phyloP scores from a whole-genome alignment of 257 asterid genomes.

The Forsythia viridissima region DNA sequence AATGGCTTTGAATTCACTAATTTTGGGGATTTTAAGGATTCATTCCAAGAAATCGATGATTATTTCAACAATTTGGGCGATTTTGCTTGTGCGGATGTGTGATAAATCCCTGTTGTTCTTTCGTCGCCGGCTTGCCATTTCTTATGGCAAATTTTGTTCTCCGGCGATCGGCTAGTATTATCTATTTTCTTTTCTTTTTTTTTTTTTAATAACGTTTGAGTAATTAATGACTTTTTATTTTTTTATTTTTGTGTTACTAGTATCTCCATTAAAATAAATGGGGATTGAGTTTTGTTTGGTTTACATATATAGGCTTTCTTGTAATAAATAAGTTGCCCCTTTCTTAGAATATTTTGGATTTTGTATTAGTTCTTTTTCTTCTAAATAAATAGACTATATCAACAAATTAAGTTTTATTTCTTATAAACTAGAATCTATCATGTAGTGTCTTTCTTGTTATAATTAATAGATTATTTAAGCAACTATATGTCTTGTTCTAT shows the following conservation, averaged over 20 bases:
- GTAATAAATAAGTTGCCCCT: neutral
- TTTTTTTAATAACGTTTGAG: neutral
- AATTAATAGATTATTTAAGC: no score
- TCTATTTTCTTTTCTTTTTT: neutral
- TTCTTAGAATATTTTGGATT: no score
- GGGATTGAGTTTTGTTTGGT: neutral
- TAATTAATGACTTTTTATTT: neutral
- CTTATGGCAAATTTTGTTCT: slow-evolving; percentile 28
- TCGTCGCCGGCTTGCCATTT: slow-evolving; percentile 19
- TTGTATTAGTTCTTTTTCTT: neutral
- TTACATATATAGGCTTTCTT: neutral
- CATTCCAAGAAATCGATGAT: slow-evolving; percentile 22
- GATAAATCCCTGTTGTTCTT: neutral
- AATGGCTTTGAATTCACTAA: neutral
- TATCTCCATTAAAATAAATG: neutral
- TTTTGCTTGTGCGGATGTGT: slow-evolving; percentile 7
- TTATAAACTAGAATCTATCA: no score
- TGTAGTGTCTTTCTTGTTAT: no score
- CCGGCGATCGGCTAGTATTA: slow-evolving; percentile 1
- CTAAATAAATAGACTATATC: neutral
- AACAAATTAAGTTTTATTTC: no score
- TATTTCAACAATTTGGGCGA: slow-evolving; percentile 20
- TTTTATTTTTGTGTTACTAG: neutral
- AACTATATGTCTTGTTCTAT: no score
- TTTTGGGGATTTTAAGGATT: slow-evolving; percentile 15